Base-by-base conservation (phyloP, 352 stramenopile genomes). In the Globisporangium spinosum region DNA sequence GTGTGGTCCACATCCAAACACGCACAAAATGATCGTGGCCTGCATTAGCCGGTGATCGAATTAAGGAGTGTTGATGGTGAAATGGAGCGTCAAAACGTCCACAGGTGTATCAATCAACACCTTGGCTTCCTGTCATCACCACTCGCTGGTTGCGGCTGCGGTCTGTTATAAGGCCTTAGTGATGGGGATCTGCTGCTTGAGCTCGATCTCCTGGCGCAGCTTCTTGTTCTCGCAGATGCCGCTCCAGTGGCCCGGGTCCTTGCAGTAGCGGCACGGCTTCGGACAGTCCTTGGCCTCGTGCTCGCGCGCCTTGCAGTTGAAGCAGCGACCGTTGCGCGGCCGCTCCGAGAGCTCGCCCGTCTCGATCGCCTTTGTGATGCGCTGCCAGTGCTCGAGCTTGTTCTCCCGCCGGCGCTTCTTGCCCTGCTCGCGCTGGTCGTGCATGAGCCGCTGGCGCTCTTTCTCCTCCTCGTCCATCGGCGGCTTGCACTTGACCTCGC, bases 391-490 rank as follows among this genome's bases (percentile, higher is more conserved):
- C 60, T 87, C 77, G 38, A 78, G 60, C 58, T 87, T 91, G 70
- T 87, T 91, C 62, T 89, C 84, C 5, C 90, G 67, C 43, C 89
- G 87, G 62, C 88, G 82, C 67, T 91, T 93, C 35, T 53, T 51
- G 27, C 63, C 65, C 27, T 65, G 49, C 25, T 70, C 59, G 35
- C 65, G 65, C 20, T 96, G 88, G 62, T 80, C 80, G 40, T 85
- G 87, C 69, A 93, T 73, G 17, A 80, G 29, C 1, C 86, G 88
- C 68, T 87, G 86, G 27, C 85, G 83, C 69, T 94, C 83, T 62
- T 96, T 96, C 72, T 91, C 86, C 15, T 75, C 72, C 17, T 89
- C 83, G 56, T 90, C 77, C 86, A 94, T 96, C 0, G 88, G 88
- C n/a, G 80, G 83, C 59, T 91, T 88, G 43, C 69, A 72, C 45